Conservation (phyloP, 306 rosid species). For the Prunus salicina region DNA sequence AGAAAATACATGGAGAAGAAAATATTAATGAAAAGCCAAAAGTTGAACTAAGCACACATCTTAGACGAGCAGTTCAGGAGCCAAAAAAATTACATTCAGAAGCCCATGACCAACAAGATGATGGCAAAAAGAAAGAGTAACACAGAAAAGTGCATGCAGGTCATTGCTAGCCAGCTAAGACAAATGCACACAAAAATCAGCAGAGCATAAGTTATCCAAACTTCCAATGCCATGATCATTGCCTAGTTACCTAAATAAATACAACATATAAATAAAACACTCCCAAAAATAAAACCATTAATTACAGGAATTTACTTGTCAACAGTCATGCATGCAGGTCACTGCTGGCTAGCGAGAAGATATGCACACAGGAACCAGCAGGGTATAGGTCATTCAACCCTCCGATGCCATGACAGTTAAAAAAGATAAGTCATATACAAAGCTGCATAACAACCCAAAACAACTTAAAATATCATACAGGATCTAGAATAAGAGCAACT, state of each 20-base stretch:
- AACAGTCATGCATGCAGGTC: slow-evolving; percentile 5
- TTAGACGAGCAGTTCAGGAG: neutral
- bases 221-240: neutral
- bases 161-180: neutral
- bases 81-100: neutral
- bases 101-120: neutral
- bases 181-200: neutral
- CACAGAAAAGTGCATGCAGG: neutral
- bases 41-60: neutral
- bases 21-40: too few species aligned
- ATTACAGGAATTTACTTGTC: neutral
- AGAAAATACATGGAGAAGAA: neutral
- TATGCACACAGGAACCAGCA: neutral
- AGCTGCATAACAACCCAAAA: slow-evolving; percentile 3
- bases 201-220: neutral
- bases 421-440: neutral
- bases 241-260: neutral
- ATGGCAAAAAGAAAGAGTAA: neutral
- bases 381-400: neutral
- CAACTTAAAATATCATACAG: neutral
- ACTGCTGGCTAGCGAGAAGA: neutral
- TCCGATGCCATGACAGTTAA: neutral
- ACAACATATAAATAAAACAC: neutral
- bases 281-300: neutral
- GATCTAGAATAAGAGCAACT: neutral